Evolutionary conservation across 306 rosid species (phyloP).

Genomic region (Clitoria ternatea): DNA sequence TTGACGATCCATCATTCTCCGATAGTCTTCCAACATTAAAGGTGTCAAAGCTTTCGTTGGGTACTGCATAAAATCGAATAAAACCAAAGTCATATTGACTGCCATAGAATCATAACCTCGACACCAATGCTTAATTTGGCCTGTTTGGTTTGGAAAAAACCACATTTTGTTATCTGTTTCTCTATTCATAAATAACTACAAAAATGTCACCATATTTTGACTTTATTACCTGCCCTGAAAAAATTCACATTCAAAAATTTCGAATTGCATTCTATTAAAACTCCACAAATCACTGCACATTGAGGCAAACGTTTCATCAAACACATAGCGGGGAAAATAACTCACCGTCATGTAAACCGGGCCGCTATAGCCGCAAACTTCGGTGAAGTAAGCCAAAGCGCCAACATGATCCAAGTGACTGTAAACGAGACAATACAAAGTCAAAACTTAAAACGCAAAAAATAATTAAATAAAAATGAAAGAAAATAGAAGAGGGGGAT

Average conservation of each 20-base stretch:
- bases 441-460: not conserved
- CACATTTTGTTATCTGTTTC: not conserved
- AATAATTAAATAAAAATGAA: not conserved
- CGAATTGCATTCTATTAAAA: not conserved
- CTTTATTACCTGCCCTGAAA: no score
- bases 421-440: not conserved
- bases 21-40: slow-evolving; percentile 81
- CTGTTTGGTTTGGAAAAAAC: not conserved
- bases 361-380: slow-evolving; percentile 82
- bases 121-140: not conserved
- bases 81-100: not conserved
- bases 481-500: not conserved
- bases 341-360: slow-evolving; percentile 94
- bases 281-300: not conserved
- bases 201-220: no score
- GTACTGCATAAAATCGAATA: slow-evolving; percentile 48
- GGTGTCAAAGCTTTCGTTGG: slow-evolving; percentile 96
- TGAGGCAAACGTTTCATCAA: slow-evolving; percentile 38
- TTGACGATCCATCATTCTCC: slow-evolving; percentile 87
- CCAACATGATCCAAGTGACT: slow-evolving; percentile 95
- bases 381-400: slow-evolving; percentile 81
- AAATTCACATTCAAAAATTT: no score
- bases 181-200: no score
- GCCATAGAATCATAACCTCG: not conserved
- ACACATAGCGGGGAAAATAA: slow-evolving; percentile 12